phyloP scores from a whole-genome alignment of 371 early-diverging fungal genomes.

The Mortierella sp. region DNA sequence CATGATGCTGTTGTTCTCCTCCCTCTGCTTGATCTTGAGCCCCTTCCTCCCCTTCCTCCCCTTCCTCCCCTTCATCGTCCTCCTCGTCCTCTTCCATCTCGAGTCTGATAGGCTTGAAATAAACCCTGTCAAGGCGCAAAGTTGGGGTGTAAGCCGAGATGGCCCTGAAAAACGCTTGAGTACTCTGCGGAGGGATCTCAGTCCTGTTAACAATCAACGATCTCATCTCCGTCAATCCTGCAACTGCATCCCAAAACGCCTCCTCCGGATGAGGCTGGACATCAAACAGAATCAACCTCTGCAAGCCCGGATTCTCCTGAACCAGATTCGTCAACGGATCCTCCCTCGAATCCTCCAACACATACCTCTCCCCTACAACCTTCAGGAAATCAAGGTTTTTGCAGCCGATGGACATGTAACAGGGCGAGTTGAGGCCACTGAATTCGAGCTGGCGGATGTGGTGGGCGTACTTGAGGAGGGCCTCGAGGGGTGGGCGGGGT shows the following conservation, averaged over 20 bases:
- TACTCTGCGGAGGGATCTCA: background rate
- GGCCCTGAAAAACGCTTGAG: background rate
- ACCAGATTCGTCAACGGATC: background rate
- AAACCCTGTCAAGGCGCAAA: background rate
- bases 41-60: background rate
- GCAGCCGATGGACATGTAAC: constrained; percentile 1
- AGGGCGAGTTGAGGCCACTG: background rate
- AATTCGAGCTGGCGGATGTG: constrained; percentile 2
- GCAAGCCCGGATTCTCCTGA: background rate
- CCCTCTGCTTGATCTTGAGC: background rate
- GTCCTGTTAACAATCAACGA: background rate
- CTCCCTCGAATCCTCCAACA: background rate
- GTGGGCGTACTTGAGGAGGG: background rate
- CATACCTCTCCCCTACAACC: background rate
- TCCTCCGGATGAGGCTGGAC: background rate
- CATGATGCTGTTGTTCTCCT: background rate
- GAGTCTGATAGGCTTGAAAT: background rate
- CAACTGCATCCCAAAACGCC: background rate
- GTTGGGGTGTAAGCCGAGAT: background rate
- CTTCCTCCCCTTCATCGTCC: background rate
- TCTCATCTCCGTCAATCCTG: background rate
- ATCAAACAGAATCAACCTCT: background rate
- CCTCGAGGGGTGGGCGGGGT: background rate
- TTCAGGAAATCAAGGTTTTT: constrained; percentile 3
- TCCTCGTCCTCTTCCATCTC: background rate